Evolutionary conservation across 2,329 filamentous ascomycete genomes (phyloP).

Genomic region (Coniosporium tulheliwenetii): DNA sequence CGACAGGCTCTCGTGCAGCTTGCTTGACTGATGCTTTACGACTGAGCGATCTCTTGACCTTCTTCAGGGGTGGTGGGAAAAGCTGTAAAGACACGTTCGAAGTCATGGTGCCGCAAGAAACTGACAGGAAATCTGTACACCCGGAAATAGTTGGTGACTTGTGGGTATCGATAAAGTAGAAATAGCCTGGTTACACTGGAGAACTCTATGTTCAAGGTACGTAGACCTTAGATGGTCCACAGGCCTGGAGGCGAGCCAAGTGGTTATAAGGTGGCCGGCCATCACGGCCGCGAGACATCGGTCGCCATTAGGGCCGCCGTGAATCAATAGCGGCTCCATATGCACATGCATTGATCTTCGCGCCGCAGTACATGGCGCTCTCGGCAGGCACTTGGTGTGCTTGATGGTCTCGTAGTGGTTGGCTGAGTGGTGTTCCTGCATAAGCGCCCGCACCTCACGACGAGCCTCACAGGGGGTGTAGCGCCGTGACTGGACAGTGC

Average conservation of each 20-base stretch:
- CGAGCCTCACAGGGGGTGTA: too few relatives aligned
- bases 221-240: neutral
- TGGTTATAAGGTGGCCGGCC: neutral
- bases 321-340: neutral
- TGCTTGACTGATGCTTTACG: conserved; percentile 13
- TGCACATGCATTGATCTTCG: too few relatives aligned
- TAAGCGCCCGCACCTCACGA: too few relatives aligned
- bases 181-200: neutral
- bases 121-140: neutral
- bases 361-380: too few relatives aligned
- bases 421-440: too few relatives aligned
- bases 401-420: too few relatives aligned
- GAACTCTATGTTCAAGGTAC: neutral
- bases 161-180: neutral
- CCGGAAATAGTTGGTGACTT: too few relatives aligned
- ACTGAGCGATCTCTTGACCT: conserved; percentile 15
- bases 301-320: neutral
- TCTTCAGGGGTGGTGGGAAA: conserved; percentile 20
- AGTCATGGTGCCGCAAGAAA: neutral
- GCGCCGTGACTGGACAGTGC: too few relatives aligned
- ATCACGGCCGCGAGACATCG: neutral
- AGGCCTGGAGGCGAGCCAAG: neutral
- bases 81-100: conserved; percentile 13
- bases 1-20: conserved; percentile 14
- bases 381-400: too few relatives aligned